Evolutionary conservation across 192 early-diverging fungal species (phyloP), one percentile per base, ranked within the genome.

Genomic region (Podila epigama): DNA sequence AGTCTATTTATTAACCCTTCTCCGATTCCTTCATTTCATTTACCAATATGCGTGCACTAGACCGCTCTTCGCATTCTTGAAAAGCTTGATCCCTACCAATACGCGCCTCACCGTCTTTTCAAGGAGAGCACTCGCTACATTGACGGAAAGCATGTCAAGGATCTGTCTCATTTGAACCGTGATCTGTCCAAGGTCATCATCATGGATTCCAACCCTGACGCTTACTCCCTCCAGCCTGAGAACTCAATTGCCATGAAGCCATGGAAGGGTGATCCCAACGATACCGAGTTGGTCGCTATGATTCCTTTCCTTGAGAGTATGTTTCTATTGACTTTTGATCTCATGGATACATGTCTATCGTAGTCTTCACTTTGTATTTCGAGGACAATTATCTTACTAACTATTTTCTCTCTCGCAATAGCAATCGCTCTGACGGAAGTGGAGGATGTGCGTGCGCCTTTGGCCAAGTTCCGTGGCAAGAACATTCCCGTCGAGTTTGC

Each of bases 181-280:
- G 97, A 99, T 83, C 81, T 95, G 60, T 84, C 87, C 64, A 96
- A 94, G 81, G 92, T 96, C 28, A 94, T 99, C 60, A 89, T 97
- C 60, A 89, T 99, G 71, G 98, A 99, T 77, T 92, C 89, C 13
- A 91, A 95, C 75, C 90, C 92, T 6, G 89, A 93, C 41, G 86
- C 90, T n/a, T 93, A 88, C 83, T 77, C 89, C 50, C 82, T 92
- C 67, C 97, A 99, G 78, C 96, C 96, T 15, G 95, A 97, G 70
- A 99, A 98, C 70, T 90, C 89, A 22, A 80, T 99, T 29, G 55
- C 89, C 27, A 81, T 95, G 56, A 91, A 94, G 68, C 90, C 92
- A 58, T 99, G 96, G 93, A 84, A 83, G 68, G 96, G 96, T 27
- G 87, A 94, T 58, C 71, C 91, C 0, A 84, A 84, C 33, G 98